phyloP scores from a whole-genome alignment of 2,329 filamentous ascomycete species.

The Endoconidiophora polonica region DNA sequence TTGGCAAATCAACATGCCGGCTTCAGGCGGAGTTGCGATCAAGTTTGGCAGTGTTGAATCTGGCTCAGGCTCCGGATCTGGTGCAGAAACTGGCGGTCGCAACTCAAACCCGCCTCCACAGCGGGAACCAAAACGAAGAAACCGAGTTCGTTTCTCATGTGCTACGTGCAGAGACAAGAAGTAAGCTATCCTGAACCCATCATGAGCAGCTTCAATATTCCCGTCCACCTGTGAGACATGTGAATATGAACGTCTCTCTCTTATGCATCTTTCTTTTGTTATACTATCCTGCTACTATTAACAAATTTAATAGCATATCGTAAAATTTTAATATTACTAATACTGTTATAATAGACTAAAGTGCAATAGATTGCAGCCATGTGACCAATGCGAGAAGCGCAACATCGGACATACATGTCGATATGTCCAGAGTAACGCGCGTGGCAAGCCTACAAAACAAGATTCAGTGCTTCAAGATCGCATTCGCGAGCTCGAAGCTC shows the following conservation, averaged over 20 bases:
- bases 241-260: background rate
- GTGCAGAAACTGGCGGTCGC: background rate
- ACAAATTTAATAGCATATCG: too few relatives aligned
- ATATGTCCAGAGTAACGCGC: conserved; percentile 17
- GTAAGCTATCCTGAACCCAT: conserved; percentile 14
- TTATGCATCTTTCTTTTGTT: too few relatives aligned
- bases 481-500: background rate
- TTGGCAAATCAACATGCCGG: background rate
- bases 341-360: conserved; percentile 17
- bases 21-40: conserved; percentile 1
- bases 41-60: background rate
- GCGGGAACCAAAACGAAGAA: conserved; percentile 18
- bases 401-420: conserved; percentile 16
- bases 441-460: background rate
- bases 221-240: background rate
- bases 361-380: conserved; percentile 20
- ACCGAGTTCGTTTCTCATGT: conserved; percentile 21
- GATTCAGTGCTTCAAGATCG: conserved; percentile 14
- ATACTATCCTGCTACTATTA: too few relatives aligned
- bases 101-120: background rate
- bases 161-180: conserved; percentile 21
- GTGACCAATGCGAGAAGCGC: conserved; percentile 20
- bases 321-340: background rate
- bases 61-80: background rate
- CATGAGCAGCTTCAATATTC: background rate